Conservation (phyloP, 1,139 yeast genomes). For the Suhomyces bokatorum region DNA sequence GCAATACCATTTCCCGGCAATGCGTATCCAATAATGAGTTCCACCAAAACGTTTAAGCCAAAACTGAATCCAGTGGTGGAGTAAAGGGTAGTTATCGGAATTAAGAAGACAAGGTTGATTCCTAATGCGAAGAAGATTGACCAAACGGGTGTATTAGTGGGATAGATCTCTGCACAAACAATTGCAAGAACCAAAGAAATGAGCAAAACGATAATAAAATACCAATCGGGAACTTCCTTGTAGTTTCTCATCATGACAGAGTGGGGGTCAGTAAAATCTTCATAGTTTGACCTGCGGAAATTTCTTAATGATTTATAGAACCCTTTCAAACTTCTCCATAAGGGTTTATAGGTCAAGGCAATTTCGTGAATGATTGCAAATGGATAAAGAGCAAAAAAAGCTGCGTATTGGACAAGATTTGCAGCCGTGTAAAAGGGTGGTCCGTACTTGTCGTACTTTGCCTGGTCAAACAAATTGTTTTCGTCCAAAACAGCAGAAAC, state of each 20-base stretch:
- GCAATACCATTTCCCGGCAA: slow-evolving; percentile 27
- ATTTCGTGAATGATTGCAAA: slow-evolving; percentile 17
- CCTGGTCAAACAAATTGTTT: slow-evolving; percentile 16
- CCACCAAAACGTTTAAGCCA: slow-evolving; percentile 25
- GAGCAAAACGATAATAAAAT: slow-evolving; percentile 15
- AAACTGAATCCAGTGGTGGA: slow-evolving; percentile 21
- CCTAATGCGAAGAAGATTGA: slow-evolving; percentile 24
- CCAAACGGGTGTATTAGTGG: slow-evolving; percentile 26
- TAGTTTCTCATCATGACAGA: slow-evolving; percentile 19
- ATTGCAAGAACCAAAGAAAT: slow-evolving; percentile 18
- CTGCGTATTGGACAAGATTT: slow-evolving; percentile 19
- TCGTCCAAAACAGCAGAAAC: slow-evolving; percentile 15
- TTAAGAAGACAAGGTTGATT: slow-evolving; percentile 24
- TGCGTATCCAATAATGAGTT: slow-evolving; percentile 24
- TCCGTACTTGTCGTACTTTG: slow-evolving; percentile 25
- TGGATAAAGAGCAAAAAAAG: slow-evolving; percentile 21
- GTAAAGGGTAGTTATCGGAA: slow-evolving; percentile 20
- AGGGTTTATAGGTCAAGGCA: slow-evolving; percentile 10
- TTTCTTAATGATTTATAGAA: slow-evolving; percentile 7
- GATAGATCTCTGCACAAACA: slow-evolving; percentile 20
- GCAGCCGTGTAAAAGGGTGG: slow-evolving; percentile 47
- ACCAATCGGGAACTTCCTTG: slow-evolving; percentile 25
- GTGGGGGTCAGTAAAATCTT: slow-evolving; percentile 20
- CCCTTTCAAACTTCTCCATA: slow-evolving; percentile 9
- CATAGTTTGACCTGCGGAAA: slow-evolving; percentile 14